Conservation (phyloP, 1,284 basidiomycete species). For the Cutaneotrichosporon sp. region DNA sequence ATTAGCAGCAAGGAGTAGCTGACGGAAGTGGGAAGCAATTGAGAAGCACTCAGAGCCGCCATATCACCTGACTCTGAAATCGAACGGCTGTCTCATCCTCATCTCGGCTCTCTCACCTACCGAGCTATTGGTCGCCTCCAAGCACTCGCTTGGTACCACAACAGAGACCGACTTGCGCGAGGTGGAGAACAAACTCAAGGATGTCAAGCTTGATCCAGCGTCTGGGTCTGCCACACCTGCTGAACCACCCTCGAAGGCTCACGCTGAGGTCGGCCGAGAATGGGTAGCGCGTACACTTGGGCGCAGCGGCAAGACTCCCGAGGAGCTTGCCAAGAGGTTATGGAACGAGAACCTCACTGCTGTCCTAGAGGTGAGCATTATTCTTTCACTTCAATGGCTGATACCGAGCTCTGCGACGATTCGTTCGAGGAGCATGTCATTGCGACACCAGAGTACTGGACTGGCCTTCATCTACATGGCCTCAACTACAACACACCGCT, state of each 20-base stretch:
- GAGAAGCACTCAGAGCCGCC: constrained; percentile 70
- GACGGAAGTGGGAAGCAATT: constrained; percentile 73
- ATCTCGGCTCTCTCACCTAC: constrained; percentile 77
- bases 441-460: constrained; percentile 72
- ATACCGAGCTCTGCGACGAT: constrained; percentile 85
- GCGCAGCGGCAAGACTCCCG: constrained; percentile 65
- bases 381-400: not conserved
- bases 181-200: constrained; percentile 11
- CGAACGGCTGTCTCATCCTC: constrained; percentile 98
- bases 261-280: constrained; percentile 51
- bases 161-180: constrained; percentile 30
- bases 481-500: constrained; percentile 71
- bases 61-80: constrained; percentile 89
- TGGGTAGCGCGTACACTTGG: constrained; percentile 79
- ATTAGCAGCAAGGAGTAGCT: not conserved
- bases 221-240: constrained; percentile 24
- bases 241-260: constrained; percentile 34
- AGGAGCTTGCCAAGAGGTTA: constrained; percentile 69
- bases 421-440: constrained; percentile 97
- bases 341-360: constrained; percentile 88
- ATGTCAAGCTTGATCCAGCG: constrained; percentile 21
- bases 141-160: constrained; percentile 74
- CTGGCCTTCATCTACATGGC: constrained; percentile 92
- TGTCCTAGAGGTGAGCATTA: constrained; percentile 71
- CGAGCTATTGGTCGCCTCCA: constrained; percentile 83